Percentiles rank a stretch among this genome's conserved stretches.
Conservation (phyloP, 805 yeast species). For the Ogataea ramenticola region DNA sequence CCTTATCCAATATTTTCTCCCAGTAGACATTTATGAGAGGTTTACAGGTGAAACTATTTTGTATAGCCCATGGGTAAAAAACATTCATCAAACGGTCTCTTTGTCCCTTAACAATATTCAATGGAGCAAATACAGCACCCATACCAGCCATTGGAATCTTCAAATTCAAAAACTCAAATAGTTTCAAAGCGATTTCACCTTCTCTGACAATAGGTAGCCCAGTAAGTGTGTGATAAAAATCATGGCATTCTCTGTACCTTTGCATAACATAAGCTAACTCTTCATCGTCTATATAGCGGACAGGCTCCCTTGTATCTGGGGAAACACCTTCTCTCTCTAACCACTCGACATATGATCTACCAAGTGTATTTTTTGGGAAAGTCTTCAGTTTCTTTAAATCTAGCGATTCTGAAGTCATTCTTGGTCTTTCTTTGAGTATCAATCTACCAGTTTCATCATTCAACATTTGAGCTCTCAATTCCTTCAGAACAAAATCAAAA, state of each 20-base stretch:
- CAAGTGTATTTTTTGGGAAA: conserved; percentile 66
- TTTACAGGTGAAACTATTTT: conserved; percentile 63
- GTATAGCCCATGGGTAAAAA: conserved; percentile 84
- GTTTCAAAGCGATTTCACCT: conserved; percentile 94
- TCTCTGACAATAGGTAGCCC: conserved; percentile 87
- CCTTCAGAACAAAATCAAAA: conserved; percentile 53
- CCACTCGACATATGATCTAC: conserved; percentile 77
- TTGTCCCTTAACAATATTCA: conserved; percentile 59
- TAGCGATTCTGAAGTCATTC: conserved; percentile 69
- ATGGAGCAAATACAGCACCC: conserved; percentile 86
- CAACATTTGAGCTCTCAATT: conserved; percentile 68
- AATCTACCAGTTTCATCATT: conserved; percentile 68
- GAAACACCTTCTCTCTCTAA: conserved; percentile 80
- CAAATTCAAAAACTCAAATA: conserved; percentile 84
- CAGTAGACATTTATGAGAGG: conserved; percentile 85
- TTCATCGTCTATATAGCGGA: conserved; percentile 79
- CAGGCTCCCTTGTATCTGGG: conserved; percentile 90
- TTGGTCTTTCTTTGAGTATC: conserved; percentile 71
- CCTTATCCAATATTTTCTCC: conserved; percentile 74
- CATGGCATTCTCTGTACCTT: conserved; percentile 94
- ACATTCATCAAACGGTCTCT: conserved; percentile 55
- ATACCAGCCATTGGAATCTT: conserved; percentile 94
- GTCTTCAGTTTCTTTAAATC: conserved; percentile 51
- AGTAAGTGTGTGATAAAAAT: conserved; percentile 88
- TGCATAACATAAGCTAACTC: conserved; percentile 90